phyloP scores from a whole-genome alignment of 306 rosid genomes.

The Carpinus fangiana region DNA sequence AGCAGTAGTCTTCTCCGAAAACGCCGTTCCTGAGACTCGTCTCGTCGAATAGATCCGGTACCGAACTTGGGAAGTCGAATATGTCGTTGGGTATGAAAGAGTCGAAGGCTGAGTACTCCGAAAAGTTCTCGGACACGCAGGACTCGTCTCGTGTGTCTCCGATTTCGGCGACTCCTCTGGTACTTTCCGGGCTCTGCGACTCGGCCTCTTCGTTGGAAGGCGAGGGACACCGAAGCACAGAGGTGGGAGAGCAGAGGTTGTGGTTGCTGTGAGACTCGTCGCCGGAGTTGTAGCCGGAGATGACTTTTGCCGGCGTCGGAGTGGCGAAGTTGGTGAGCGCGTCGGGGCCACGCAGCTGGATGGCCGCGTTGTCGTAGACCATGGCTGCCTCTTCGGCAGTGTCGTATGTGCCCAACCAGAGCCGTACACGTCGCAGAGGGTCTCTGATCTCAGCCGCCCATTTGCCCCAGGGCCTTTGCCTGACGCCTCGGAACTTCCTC shows the following conservation, averaged over 20 bases:
- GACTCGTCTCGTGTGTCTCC: constrained; percentile 37
- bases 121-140: constrained; percentile 44
- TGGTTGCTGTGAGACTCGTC: constrained; percentile 49
- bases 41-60: constrained; percentile 40
- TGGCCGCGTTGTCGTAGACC: constrained; percentile 96
- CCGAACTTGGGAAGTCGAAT: constrained; percentile 51
- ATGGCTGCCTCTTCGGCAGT: constrained; percentile 96
- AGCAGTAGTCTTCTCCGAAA: constrained; percentile 22
- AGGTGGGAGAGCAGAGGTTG: constrained; percentile 61
- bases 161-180: constrained; percentile 15
- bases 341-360: constrained; percentile 83
- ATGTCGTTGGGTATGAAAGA: constrained; percentile 45
- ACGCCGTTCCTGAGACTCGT: constrained; percentile 22
- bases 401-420: constrained; percentile 91
- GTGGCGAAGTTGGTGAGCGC: constrained; percentile 84
- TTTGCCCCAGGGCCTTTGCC: constrained; percentile 99
- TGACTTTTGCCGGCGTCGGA: constrained; percentile 30
- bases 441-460: constrained; percentile 99
- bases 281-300: constrained; percentile 44
- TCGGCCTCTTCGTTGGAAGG: constrained; percentile 59
- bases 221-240: constrained; percentile 61
- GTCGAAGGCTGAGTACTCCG: constrained; percentile 35
- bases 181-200: constrained; percentile 25
- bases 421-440: constrained; percentile 79
- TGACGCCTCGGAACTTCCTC: constrained; percentile 83